Base-by-base conservation (phyloP, 305 asterid genomes). In the Fraxinus greggii region DNA sequence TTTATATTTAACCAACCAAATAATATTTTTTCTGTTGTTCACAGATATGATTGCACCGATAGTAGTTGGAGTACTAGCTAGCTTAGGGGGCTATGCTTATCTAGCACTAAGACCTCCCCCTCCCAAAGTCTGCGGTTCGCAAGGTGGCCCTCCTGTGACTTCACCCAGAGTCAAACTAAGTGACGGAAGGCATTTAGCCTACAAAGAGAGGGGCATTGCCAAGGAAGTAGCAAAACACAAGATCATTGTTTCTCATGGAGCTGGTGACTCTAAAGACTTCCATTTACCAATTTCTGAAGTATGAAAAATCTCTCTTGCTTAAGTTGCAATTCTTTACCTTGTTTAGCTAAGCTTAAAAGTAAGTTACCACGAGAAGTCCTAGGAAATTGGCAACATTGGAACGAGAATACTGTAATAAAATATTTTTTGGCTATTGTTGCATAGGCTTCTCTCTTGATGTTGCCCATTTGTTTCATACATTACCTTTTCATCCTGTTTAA, bases 141-240 rank as follows among this genome's bases (percentile, higher is more conserved):
- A 88, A 0, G 93, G 92, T 21, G 97, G 95, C 21, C 97, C 98
- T 31, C 91, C 86, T 1, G 90, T 91, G 74, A 88, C 88, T 56
- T 89, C 95, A 1, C 90, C 91, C 1, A 86, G 98, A 82, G 83
- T 90, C 76, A 89, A 89, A 76, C 92, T 92, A 21, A 83, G 79
- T 12, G 92, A 93, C 29, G 94, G 95, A 70, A 92, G 98, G 87
- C 87, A 90, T 88, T 79, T 93, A 86, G 87, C 97, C 1, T 93
- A 91, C 85, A 89, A 86, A 84, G 92, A 90, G 85, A 84, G 67
- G 28, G 95, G 97, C 48, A 80, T 87, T 48, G 19, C 87, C 65
- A 89, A 86, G 84, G 93, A 91, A 72, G 85, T 85, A 59, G 95
- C 98, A 54, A 83, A 83, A 13, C 51, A 87, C 87, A 92, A 89